Base-by-base conservation (phyloP, 768 basidiomycete genomes). In the Galerina marginata region DNA sequence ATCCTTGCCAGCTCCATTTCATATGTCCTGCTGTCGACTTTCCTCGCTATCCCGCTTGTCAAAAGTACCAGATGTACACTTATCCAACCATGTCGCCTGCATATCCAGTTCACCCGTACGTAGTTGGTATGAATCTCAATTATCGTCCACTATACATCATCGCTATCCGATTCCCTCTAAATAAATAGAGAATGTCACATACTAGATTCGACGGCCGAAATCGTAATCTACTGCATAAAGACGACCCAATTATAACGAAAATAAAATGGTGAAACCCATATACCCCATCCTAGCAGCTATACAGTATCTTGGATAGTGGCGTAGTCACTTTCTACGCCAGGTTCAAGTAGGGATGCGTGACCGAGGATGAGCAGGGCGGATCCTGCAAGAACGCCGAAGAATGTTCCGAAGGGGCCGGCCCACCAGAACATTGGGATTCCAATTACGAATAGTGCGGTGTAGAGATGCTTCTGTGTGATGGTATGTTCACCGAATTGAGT, bases 331-430 rank as follows among this genome's bases (percentile, higher is more conserved):
- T 99, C 96, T 55, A 97, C 85, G 26, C 96, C 96, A 2, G 96
- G 96, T 75, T 99, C 96, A 63, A 98, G 87, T 63, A 98, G 62
- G 57, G 84, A 84, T 2, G 96, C 96, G 70, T 99, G 96, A 9
- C 81, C 87, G 62, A 96, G 79, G 68, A 99, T 92, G 62, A 96
- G 78, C 61, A 96, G 81, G 16, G 86, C 83, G 1, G 93, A 95
- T 1, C 92, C 90, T 16, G 95, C 95, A 60, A 96, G 88, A 67
- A 98, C 83, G 93, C 94, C 96, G 84, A 99, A 97, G 77, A 98
- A 86, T 25, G 92, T 91, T 79, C 81, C 75, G 68, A 93, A 79
- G 5, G 92, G 91, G 29, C 88, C 88, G 6, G 91, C 77, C 70
- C 84, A 76, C 86, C 88, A 93, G 59, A 99, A 85, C 51, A 98